Percentiles rank a stretch among this genome's conserved stretches.
phyloP scores from a whole-genome alignment of 345 rosid genomes.

The Populus simonii region DNA sequence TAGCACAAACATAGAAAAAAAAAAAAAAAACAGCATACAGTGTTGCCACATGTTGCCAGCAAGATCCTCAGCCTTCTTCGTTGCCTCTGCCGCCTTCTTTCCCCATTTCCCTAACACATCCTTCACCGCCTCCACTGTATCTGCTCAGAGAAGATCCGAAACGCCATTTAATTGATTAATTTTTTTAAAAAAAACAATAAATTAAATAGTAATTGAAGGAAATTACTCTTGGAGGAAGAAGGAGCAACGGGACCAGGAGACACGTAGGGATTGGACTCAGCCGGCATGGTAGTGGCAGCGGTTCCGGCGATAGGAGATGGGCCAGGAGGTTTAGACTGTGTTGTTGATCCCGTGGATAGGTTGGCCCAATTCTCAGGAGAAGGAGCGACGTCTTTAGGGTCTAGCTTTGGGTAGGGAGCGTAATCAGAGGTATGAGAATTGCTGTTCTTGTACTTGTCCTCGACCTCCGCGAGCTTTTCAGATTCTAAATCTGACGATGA shows the following conservation, averaged over 20 bases:
- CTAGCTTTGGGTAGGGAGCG: constrained; percentile 88
- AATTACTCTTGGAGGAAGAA: constrained; percentile 57
- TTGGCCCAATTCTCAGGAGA: constrained; percentile 44
- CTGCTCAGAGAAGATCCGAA: constrained; percentile 27
- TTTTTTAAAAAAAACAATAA: not conserved
- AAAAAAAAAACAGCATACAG: constrained; percentile 33
- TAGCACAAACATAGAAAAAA: not conserved
- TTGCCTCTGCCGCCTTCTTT: constrained; percentile 83
- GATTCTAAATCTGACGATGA: constrained; percentile 17
- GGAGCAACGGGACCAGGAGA: constrained; percentile 45
- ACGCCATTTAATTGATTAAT: not conserved
- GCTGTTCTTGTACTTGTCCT: too few species aligned
- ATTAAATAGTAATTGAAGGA: not conserved
- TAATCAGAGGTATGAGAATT: constrained; percentile 58
- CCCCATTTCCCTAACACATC: constrained; percentile 84
- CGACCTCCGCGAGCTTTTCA: not conserved
- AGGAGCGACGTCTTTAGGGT: constrained; percentile 68
- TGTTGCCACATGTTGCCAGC: constrained; percentile 93
- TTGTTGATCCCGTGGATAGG: constrained; percentile 23
- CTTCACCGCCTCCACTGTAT: constrained; percentile 77
- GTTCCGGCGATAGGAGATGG: constrained; percentile 42
- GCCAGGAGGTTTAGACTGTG: constrained; percentile 12
- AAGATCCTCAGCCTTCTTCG: constrained; percentile 90
- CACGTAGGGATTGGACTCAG: constrained; percentile 79
- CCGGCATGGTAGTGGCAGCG: constrained; percentile 75